Evolutionary conservation across 1,139 yeast species (phyloP).

Genomic region (Taphrina pruni): DNA sequence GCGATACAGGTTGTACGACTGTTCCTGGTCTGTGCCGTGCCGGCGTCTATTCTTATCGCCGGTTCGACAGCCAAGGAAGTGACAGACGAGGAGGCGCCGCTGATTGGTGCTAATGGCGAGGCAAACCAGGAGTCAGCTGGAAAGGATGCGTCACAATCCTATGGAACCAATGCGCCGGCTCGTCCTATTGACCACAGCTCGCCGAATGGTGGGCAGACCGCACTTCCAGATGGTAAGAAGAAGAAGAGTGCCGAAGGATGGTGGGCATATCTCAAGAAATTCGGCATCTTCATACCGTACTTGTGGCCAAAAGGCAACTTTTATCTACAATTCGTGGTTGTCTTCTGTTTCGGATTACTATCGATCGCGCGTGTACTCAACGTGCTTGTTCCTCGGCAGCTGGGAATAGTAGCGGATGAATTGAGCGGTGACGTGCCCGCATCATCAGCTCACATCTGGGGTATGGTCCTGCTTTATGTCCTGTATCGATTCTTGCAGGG

Average conservation of each 20-base stretch:
- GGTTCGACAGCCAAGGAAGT: background rate
- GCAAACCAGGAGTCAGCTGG: background rate
- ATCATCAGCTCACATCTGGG: constrained; percentile 61
- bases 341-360: constrained; percentile 58
- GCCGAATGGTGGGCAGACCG: constrained; percentile 28
- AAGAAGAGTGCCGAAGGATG: constrained; percentile 33
- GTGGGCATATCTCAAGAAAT: constrained; percentile 31
- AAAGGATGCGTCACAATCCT: background rate
- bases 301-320: constrained; percentile 83
- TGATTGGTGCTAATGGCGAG: constrained; percentile 10
- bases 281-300: constrained; percentile 56
- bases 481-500: constrained; percentile 60
- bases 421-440: constrained; percentile 42
- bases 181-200: constrained; percentile 36
- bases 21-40: constrained; percentile 7
- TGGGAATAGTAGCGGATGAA: constrained; percentile 45
- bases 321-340: constrained; percentile 92
- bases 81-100: constrained; percentile 27
- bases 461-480: constrained; percentile 89
- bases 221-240: constrained; percentile 4
- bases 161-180: constrained; percentile 8
- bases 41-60: constrained; percentile 10
- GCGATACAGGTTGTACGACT: constrained; percentile 19
- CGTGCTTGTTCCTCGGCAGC: constrained; percentile 46
- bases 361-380: constrained; percentile 44